Percentiles rank a stretch among this genome's conserved stretches.
These are phyloP conservation scores for Tolypocladium amazonense DNA, from an alignment of 2,329 filamentous ascomycete species.

Conservation along the genomic window DNA sequence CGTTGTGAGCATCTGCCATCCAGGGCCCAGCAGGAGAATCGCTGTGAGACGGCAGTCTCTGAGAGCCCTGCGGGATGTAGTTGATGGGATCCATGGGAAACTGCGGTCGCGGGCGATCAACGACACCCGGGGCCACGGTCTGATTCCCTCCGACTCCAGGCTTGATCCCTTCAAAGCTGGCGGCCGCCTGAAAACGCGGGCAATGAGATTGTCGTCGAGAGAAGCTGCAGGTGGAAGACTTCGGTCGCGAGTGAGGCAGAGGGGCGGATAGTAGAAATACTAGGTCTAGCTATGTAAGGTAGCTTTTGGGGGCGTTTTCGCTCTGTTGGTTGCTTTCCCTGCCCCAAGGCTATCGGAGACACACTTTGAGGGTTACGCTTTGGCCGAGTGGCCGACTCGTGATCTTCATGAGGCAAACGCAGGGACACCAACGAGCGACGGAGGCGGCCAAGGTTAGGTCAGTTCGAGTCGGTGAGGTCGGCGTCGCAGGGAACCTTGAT, in stretches of 20 bases:
- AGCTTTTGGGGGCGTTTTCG: not conserved
- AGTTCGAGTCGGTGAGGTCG: not conserved
- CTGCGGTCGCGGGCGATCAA: not conserved
- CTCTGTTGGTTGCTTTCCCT: not conserved
- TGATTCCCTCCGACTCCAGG: not conserved
- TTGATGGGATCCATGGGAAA: constrained; percentile 20
- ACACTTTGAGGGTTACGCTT: not conserved
- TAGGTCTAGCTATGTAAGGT: not conserved
- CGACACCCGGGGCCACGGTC: not conserved
- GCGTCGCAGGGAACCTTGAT: not conserved
- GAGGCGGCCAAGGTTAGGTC: not conserved
- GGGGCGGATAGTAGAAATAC: not conserved
- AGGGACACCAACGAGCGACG: not conserved
- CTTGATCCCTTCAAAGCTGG: too few relatives aligned
- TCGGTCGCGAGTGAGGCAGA: not conserved
- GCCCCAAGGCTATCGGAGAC: not conserved
- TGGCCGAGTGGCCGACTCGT: not conserved
- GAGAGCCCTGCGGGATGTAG: constrained; percentile 16
- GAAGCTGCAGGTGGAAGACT: not conserved
- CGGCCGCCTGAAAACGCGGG: not conserved
- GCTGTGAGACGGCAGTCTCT: constrained; percentile 2
- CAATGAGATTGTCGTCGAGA: not conserved
- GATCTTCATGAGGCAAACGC: not conserved
- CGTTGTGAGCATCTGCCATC: not conserved
- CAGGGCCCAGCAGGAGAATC: constrained; percentile 2